These are phyloP conservation scores for Violaceomyces palustris DNA, from an alignment of 1,284 basidiomycete species.

Conservation along the genomic window DNA sequence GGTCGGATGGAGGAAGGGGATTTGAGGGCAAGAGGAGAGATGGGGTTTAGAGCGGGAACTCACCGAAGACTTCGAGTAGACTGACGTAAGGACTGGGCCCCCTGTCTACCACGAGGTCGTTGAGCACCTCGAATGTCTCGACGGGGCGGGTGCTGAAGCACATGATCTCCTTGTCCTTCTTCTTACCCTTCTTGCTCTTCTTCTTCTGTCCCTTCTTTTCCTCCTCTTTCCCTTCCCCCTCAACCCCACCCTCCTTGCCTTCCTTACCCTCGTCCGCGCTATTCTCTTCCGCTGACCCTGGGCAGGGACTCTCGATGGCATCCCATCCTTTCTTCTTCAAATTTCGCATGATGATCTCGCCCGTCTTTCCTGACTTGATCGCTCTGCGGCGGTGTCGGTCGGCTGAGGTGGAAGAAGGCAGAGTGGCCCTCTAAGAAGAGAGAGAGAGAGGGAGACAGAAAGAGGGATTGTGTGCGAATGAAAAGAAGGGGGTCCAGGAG, in stretches of 20 bases:
- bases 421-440: slow-evolving; percentile 18
- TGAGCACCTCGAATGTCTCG: slow-evolving; percentile 95
- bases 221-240: slow-evolving; percentile 1
- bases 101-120: slow-evolving; percentile 95
- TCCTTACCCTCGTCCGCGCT: background rate
- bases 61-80: slow-evolving; percentile 90
- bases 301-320: slow-evolving; percentile 33
- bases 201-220: slow-evolving; percentile 63
- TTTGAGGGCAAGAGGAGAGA: too few relatives aligned
- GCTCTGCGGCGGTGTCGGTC: slow-evolving; percentile 39
- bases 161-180: slow-evolving; percentile 92
- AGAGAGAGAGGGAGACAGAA: too few relatives aligned
- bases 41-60: slow-evolving; percentile 43
- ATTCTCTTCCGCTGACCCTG: slow-evolving; percentile 2
- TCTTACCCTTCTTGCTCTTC: slow-evolving; percentile 25
- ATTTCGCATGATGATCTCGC: slow-evolving; percentile 48
- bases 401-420: slow-evolving; percentile 19
- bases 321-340: slow-evolving; percentile 47
- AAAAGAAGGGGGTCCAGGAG: too few relatives aligned
- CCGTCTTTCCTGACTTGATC: slow-evolving; percentile 44
- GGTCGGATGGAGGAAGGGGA: too few relatives aligned
- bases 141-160: slow-evolving; percentile 92
- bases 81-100: slow-evolving; percentile 98
- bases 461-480: too few relatives aligned
- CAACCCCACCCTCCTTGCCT: background rate